A percentile compares a stretch with the other conserved stretches of the same genome.
These are phyloP conservation scores for Populus simonii DNA, from an alignment of 345 rosid species.

Conservation along the genomic window DNA sequence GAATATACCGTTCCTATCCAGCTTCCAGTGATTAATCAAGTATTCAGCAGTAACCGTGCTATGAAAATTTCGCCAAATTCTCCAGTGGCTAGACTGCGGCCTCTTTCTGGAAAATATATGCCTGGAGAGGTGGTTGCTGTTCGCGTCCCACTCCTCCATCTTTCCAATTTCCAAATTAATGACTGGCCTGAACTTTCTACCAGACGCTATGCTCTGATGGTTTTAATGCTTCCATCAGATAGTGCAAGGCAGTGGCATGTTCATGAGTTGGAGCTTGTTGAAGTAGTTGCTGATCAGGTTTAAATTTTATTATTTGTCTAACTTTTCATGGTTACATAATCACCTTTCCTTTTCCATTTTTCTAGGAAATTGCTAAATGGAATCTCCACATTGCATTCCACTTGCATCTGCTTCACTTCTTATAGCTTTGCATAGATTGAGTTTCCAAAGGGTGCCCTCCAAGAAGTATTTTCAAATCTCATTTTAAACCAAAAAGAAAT, in stretches of 20 bases:
- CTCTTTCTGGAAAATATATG: slow-evolving; percentile 72
- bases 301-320: neutral
- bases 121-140: slow-evolving; percentile 96
- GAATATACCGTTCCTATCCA: slow-evolving; percentile 95
- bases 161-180: slow-evolving; percentile 90
- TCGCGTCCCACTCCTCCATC: slow-evolving; percentile 94
- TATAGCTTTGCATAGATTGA: neutral
- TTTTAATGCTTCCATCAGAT: slow-evolving; percentile 94
- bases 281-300: slow-evolving; percentile 99
- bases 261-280: slow-evolving; percentile 95
- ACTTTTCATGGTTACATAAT: neutral
- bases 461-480: neutral
- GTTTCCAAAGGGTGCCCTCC: neutral
- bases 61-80: slow-evolving; percentile 83
- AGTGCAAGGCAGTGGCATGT: slow-evolving; percentile 99
- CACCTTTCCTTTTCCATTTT: neutral
- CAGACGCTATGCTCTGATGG: slow-evolving; percentile 92
- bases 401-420: neutral
- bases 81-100: slow-evolving; percentile 80
- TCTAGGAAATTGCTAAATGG: neutral
- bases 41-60: slow-evolving; percentile 65
- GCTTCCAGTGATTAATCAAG: slow-evolving; percentile 88
- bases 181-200: slow-evolving; percentile 99
- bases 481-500: neutral
- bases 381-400: neutral